These are phyloP conservation scores for Metschnikowia hibisci DNA, from an alignment of 805 yeast genomes.

Conservation along the genomic window DNA sequence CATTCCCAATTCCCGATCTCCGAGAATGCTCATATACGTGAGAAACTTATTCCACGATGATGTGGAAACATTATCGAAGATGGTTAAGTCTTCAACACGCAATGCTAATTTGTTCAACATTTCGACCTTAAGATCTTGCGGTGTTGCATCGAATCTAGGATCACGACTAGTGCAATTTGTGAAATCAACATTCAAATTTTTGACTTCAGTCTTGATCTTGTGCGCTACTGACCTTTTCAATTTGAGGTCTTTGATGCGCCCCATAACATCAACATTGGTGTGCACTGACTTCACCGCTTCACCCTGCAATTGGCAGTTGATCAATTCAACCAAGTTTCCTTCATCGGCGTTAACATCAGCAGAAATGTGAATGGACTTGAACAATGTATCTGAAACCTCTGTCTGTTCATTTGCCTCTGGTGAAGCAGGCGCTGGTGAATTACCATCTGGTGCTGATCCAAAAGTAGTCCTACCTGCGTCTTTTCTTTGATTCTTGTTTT, in stretches of 20 bases:
- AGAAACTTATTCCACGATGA: conserved; percentile 90
- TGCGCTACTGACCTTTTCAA: conserved; percentile 62
- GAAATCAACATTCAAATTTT: conserved; percentile 48
- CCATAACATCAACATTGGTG: conserved; percentile 30
- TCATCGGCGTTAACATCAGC: conserved; percentile 48
- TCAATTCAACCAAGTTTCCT: conserved; percentile 43
- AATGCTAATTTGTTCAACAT: conserved; percentile 48
- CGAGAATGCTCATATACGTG: conserved; percentile 63
- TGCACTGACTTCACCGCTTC: conserved; percentile 17
- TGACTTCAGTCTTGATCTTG: conserved; percentile 55
- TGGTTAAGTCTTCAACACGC: conserved; percentile 50
- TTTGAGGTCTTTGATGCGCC: conserved; percentile 42
- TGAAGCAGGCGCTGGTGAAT: too few species aligned
- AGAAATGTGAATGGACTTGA: conserved; percentile 76
- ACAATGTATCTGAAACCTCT: conserved; percentile 53
- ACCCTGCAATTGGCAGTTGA: conserved; percentile 44
- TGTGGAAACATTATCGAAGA: conserved; percentile 74
- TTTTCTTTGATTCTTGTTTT: conserved; percentile 10
- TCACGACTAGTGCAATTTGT: conserved; percentile 45
- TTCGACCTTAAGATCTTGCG: conserved; percentile 35
- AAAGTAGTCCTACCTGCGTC: conserved; percentile 2
- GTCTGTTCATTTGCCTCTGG: too few species aligned
- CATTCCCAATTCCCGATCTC: conserved; percentile 65
- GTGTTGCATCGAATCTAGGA: conserved; percentile 37
- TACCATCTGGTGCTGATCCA: too few species aligned